Evolutionary conservation across 208 protist genomes (phyloP).

Genomic region (Trypanosoma lewisi): DNA sequence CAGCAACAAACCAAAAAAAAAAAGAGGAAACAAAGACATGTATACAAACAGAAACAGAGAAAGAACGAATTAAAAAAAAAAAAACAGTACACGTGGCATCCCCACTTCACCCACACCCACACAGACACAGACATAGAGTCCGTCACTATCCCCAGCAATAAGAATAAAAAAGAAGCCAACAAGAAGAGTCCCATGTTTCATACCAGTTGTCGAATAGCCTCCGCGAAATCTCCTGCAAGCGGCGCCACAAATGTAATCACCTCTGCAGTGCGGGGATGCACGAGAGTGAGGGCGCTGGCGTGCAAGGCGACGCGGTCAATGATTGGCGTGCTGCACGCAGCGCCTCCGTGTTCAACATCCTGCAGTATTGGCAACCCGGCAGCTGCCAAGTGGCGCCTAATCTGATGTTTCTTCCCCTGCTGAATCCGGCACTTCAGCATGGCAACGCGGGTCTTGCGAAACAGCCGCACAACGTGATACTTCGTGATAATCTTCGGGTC

Average conservation of each 20-base stretch:
- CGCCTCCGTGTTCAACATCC: slow-evolving; percentile 81
- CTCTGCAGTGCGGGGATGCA: slow-evolving; percentile 54
- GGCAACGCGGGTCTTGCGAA: slow-evolving; percentile 35
- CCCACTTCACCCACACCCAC: too few relatives aligned
- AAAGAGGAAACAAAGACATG: background rate
- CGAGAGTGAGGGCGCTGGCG: slow-evolving; percentile 51
- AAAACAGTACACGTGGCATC: too few relatives aligned
- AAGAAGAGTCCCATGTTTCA: background rate
- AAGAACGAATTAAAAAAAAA: slow-evolving; percentile 6
- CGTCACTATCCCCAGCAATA: background rate
- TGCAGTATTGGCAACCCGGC: slow-evolving; percentile 69
- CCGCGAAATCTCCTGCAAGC: slow-evolving; percentile 48
- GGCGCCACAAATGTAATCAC: slow-evolving; percentile 44
- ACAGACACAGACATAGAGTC: too few relatives aligned
- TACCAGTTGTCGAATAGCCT: slow-evolving; percentile 25
- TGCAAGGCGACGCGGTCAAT: slow-evolving; percentile 75
- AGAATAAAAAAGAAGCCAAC: background rate
- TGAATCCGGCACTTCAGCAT: slow-evolving; percentile 79
- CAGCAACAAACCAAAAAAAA: background rate
- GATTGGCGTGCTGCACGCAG: slow-evolving; percentile 50
- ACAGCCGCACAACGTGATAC: slow-evolving; percentile 67
- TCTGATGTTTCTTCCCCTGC: slow-evolving; percentile 87
- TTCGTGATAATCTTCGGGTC: slow-evolving; percentile 59
- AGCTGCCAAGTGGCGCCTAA: slow-evolving; percentile 75
- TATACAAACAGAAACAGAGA: background rate